Evolutionary conservation across 2,329 filamentous ascomycete genomes (phyloP).

Genomic region (Cordyceps sp.): DNA sequence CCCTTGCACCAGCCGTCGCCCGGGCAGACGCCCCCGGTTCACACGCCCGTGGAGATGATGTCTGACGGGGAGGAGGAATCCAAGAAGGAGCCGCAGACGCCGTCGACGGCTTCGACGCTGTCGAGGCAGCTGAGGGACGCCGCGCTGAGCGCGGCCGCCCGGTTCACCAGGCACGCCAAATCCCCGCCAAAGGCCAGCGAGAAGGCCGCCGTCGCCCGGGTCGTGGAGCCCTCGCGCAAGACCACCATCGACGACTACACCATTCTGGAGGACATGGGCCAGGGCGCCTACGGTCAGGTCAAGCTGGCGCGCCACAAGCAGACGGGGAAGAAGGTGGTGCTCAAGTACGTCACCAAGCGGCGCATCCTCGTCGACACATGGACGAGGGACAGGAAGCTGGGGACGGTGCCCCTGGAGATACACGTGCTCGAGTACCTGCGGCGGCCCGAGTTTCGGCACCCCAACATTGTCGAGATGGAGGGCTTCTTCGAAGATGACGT

Average conservation of each 20-base stretch:
- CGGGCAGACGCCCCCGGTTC: conserved; percentile 45
- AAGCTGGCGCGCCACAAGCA: conserved; percentile 83
- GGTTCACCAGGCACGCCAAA: conserved; percentile 26
- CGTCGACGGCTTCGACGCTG: conserved; percentile 28
- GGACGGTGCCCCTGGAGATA: conserved; percentile 91
- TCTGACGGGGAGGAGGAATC: conserved; percentile 32
- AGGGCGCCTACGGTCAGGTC: conserved; percentile 94
- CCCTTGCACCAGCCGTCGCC: conserved; percentile 67
- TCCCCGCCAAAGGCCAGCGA: conserved; percentile 13
- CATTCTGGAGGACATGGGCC: conserved; percentile 95
- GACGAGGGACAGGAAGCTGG: conserved; percentile 83
- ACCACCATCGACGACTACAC: conserved; percentile 81
- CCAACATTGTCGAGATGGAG: conserved; percentile 58
- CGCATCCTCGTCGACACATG: conserved; percentile 96
- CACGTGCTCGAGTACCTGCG: conserved; percentile 90
- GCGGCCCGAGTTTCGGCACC: conserved; percentile 48
- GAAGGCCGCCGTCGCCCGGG: conserved; percentile 17
- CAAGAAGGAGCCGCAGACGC: conserved; percentile 22
- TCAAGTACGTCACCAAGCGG: conserved; percentile 96
- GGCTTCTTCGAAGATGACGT: conserved; percentile 63
- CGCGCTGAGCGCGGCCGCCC: conserved; percentile 36
- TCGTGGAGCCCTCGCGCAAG: conserved; percentile 34
- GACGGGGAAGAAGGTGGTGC: conserved; percentile 67
- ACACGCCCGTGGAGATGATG: conserved; percentile 37
- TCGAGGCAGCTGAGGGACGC: conserved; percentile 40